These are phyloP conservation scores for Pichia eremophila DNA, from an alignment of 805 yeast species.

Conservation along the genomic window DNA sequence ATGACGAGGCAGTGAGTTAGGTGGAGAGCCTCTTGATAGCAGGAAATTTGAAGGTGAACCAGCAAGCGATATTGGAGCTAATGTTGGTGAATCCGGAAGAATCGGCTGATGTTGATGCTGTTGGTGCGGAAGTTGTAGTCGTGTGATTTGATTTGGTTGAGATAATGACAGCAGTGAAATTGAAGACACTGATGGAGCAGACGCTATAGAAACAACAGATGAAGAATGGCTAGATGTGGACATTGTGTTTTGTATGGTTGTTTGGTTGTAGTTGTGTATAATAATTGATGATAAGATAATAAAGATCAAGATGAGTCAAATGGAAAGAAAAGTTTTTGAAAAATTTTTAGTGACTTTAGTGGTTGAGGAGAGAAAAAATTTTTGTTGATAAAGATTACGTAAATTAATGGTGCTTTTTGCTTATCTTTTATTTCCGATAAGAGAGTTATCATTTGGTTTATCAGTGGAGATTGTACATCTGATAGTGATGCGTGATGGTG, in stretches of 20 bases:
- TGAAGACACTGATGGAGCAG: slow-evolving; percentile 23
- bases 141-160: slow-evolving; percentile 5
- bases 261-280: too few species aligned
- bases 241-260: not conserved
- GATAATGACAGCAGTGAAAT: slow-evolving; percentile 28
- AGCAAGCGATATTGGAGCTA: slow-evolving; percentile 42
- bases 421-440: too few species aligned
- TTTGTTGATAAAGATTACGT: too few species aligned
- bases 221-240: slow-evolving; percentile 17
- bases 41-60: slow-evolving; percentile 50
- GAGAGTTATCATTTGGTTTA: too few species aligned
- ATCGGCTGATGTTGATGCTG: not conserved
- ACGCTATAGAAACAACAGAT: slow-evolving; percentile 28
- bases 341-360: too few species aligned
- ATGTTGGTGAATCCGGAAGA: slow-evolving; percentile 42
- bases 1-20: slow-evolving; percentile 20
- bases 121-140: slow-evolving; percentile 2
- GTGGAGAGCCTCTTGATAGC: slow-evolving; percentile 46
- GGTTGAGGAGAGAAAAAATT: too few species aligned
- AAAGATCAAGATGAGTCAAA: too few species aligned
- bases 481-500: too few species aligned
- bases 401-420: too few species aligned
- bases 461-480: too few species aligned
- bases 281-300: too few species aligned
- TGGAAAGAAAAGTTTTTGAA: too few species aligned